Conservation (phyloP, 2,329 filamentous ascomycete species). For the Alternaria solani region DNA sequence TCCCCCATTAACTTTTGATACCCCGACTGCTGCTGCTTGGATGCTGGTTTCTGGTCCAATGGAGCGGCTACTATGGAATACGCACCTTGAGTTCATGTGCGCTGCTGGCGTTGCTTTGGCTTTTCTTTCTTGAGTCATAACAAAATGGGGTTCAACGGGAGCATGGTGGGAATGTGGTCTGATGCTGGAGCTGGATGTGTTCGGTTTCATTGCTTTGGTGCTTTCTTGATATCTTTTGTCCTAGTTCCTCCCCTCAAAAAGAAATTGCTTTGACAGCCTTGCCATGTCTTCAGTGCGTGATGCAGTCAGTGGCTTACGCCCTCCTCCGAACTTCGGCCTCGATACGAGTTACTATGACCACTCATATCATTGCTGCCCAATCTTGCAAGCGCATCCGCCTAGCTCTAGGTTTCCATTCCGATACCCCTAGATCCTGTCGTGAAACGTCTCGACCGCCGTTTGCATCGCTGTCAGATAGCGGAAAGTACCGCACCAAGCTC, state of each 20-base stretch:
- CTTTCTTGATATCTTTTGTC: background rate
- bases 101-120: background rate
- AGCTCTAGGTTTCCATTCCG: background rate
- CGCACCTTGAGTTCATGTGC: background rate
- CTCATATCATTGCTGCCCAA: background rate
- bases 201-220: background rate
- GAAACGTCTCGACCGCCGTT: background rate
- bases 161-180: background rate
- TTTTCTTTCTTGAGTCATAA: background rate
- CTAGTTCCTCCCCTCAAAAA: background rate
- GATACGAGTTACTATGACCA: background rate
- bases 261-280: background rate
- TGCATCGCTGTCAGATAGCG: background rate
- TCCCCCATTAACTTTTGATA: background rate
- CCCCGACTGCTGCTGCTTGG: background rate
- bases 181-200: background rate
- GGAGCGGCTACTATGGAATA: background rate
- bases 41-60: background rate
- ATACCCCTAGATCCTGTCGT: background rate
- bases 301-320: too few species aligned
- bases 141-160: background rate
- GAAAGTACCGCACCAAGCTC: rapidly evolving
- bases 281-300: background rate
- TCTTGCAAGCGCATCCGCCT: background rate
- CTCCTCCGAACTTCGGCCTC: background rate